Evolutionary conservation across 768 basidiomycete genomes (phyloP).

Genomic region (Lactarius vividus): DNA sequence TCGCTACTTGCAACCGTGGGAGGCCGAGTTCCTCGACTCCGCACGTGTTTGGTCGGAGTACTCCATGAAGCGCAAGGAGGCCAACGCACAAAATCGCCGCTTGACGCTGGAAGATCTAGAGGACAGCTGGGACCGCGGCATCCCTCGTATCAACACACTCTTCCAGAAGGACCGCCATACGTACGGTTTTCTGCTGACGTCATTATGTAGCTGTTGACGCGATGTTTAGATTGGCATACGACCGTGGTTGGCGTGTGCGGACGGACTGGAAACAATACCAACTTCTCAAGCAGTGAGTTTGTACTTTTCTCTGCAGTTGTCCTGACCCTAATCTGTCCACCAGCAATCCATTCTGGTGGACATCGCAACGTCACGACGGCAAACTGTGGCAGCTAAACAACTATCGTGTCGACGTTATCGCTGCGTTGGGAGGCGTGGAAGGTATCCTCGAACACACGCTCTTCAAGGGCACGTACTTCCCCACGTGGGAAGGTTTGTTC

Average conservation of each 20-base stretch:
- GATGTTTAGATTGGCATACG: constrained; percentile 75
- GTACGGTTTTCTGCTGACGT: constrained; percentile 38
- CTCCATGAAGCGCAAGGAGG: constrained; percentile 99
- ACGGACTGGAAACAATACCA: constrained; percentile 99
- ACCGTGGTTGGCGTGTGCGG: constrained; percentile 98
- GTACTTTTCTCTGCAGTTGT: background rate
- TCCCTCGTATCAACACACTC: constrained; percentile 96
- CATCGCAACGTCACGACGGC: constrained; percentile 92
- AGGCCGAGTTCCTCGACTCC: constrained; percentile 95
- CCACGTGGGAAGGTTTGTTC: constrained; percentile 97
- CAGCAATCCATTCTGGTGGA: constrained; percentile 99
- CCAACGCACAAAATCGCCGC: constrained; percentile 97
- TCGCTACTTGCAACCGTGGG: constrained; percentile 96
- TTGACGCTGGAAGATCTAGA: constrained; percentile 97
- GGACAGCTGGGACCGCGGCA: constrained; percentile 98
- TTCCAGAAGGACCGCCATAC: constrained; percentile 99
- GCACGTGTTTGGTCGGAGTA: constrained; percentile 99
- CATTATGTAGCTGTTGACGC: constrained; percentile 6
- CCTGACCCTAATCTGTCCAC: background rate
- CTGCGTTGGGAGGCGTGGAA: constrained; percentile 95
- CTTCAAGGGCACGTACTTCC: constrained; percentile 98
- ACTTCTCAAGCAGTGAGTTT: constrained; percentile 76
- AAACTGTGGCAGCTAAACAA: constrained; percentile 98
- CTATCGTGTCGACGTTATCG: constrained; percentile 98
- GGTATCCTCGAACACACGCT: constrained; percentile 95